Evolutionary conservation across 140 eudicot species (phyloP), one percentile per base, ranked within the genome.

Genomic region (Stevia rebaudiana): DNA sequence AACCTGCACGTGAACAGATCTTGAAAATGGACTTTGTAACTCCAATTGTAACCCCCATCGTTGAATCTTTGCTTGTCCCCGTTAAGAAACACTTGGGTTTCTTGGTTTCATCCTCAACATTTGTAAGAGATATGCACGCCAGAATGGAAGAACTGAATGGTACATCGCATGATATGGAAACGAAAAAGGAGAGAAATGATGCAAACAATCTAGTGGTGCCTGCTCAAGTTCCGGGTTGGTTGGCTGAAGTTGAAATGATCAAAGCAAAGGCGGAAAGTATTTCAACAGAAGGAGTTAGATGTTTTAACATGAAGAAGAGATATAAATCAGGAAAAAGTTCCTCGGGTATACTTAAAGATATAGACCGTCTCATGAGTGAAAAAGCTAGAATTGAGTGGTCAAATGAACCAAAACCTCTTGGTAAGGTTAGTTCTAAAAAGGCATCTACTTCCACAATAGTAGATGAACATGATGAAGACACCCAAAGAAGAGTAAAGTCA

Each of bases 261-360:
- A 52, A 37, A 9, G 54, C 6, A 8, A n/a, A n/a, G n/a, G n/a
- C n/a, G n/a, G n/a, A n/a, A n/a, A n/a, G n/a, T n/a, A n/a, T n/a
- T 67, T 8, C 49, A 5, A 30, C 6, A 6, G 31, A 0, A 15
- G 57, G 39, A 2, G 39, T 12, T 0, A 40, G 11, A 35, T 67
- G 63, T 13, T 67, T 37, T 11, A 67, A 51, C 3, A 4, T 51
- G 9, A 67, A 36, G 62, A 67, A 22, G 52, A 51, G 72, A 28
- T 22, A 67, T 7, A 5, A 8, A 22, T 23, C 25, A 12, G 63
- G 63, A 22, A 51, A 15, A 21, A 3, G 24, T 0, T 15, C 63
- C 0, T 67, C 0, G 2, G 6, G 23, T 19, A n/a, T 67, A 13
- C 10, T 9, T 4, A 9, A 36, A 36, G 52, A 7, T 11, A 12